These are phyloP conservation scores for Trichothecium roseum DNA, from an alignment of 2,329 filamentous ascomycete genomes.

Conservation along the genomic window DNA sequence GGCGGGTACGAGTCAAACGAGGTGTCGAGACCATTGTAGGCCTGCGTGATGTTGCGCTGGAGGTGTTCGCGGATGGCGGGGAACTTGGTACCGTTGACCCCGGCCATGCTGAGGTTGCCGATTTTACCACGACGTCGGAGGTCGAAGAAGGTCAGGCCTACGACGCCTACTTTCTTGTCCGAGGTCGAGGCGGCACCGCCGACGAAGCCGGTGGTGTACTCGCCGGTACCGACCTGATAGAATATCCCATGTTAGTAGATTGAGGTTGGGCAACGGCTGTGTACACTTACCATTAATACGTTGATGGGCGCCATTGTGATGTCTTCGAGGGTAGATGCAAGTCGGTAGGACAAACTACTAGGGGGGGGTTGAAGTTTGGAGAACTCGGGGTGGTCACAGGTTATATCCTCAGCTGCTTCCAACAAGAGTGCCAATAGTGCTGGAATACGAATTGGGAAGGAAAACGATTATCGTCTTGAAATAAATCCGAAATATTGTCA, in stretches of 20 bases:
- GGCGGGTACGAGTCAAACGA: constrained; percentile 76
- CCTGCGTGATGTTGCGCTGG: constrained; percentile 74
- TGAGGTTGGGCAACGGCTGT: neutral
- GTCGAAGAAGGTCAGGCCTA: constrained; percentile 83
- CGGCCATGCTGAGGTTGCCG: constrained; percentile 76
- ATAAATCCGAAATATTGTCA: too few species aligned
- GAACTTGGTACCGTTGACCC: constrained; percentile 80
- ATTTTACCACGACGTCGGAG: constrained; percentile 83
- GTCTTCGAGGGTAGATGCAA: neutral
- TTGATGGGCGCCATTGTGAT: constrained; percentile 47
- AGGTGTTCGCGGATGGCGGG: constrained; percentile 82
- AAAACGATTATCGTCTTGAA: too few species aligned
- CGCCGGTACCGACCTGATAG: constrained; percentile 70
- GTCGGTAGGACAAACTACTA: too few species aligned
- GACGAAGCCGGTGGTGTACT: constrained; percentile 95
- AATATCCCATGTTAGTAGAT: neutral
- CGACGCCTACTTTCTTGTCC: constrained; percentile 94
- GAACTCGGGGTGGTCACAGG: too few species aligned
- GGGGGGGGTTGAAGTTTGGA: too few species aligned
- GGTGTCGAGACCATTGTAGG: constrained; percentile 82
- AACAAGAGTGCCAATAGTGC: neutral
- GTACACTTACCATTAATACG: constrained; percentile 52
- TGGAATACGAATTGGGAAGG: too few species aligned
- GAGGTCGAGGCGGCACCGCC: constrained; percentile 73
- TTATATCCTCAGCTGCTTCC: neutral